These are phyloP conservation scores for Geranium rotundifolium DNA, from an alignment of 345 rosid species.

Conservation along the genomic window DNA sequence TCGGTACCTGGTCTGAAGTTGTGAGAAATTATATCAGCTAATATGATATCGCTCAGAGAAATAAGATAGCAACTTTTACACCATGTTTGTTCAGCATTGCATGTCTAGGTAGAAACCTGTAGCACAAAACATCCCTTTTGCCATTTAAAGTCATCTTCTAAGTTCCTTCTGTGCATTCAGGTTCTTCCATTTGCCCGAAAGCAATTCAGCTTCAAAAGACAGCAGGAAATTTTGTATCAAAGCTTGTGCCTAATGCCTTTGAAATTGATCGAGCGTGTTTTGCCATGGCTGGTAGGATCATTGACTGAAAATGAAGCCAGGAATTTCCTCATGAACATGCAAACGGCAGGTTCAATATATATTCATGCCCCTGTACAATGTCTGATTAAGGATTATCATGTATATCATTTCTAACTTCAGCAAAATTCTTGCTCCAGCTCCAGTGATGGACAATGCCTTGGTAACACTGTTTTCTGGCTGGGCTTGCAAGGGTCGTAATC, in stretches of 20 bases:
- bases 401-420: slow-evolving; percentile 7
- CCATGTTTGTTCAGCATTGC: no score
- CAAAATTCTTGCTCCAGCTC: slow-evolving; percentile 43
- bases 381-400: neutral
- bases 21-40: no score
- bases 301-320: slow-evolving; percentile 62
- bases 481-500: slow-evolving; percentile 82
- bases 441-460: slow-evolving; percentile 49
- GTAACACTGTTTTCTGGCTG: slow-evolving; percentile 85
- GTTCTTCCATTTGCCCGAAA: slow-evolving; percentile 77
- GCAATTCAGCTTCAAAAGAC: slow-evolving; percentile 60
- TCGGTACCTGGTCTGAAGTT: neutral
- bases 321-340: slow-evolving; percentile 61
- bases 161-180: slow-evolving; percentile 30
- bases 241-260: slow-evolving; percentile 85
- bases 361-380: neutral
- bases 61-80: no score
- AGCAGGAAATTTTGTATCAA: slow-evolving; percentile 68
- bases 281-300: slow-evolving; percentile 79
- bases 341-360: slow-evolving; percentile 48
- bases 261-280: slow-evolving; percentile 74
- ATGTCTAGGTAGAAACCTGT: no score
- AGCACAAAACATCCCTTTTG: neutral
- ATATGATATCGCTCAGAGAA: no score
- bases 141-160: slow-evolving; percentile 10